phyloP scores from a whole-genome alignment of 2,329 filamentous ascomycete species.

The Trichothecium sympodiale region DNA sequence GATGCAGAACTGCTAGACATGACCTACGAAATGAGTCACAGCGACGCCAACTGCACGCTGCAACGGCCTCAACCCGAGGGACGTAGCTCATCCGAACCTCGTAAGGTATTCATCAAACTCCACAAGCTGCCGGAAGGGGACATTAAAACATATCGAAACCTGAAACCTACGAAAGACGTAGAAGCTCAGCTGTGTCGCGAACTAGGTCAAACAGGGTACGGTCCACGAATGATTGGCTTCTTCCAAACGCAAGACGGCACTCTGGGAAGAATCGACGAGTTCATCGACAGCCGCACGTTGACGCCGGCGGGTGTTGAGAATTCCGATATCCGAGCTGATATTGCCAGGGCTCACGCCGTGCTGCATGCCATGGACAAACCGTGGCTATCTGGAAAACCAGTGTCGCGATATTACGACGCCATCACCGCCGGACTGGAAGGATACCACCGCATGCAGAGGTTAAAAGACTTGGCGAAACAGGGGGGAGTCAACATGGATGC shows the following conservation, averaged over 20 bases:
- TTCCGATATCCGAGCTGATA: conserved; percentile 5
- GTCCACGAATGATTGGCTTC: conserved; percentile 8
- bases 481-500: conserved; percentile 6
- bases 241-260: conserved; percentile 9
- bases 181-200: conserved; percentile 6
- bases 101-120: conserved; percentile 10
- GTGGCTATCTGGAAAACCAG: too few species aligned
- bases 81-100: conserved; percentile 3
- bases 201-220: conserved; percentile 7
- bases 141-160: conserved; percentile 4
- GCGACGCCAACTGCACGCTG: conserved; percentile 7
- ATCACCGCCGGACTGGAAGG: conserved; percentile 3
- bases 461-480: conserved; percentile 6
- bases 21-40: conserved; percentile 4
- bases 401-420: conserved; percentile 4
- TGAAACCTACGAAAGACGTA: conserved; percentile 7
- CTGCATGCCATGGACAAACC: conserved; percentile 2
- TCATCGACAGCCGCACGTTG: conserved; percentile 7
- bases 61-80: conserved; percentile 3
- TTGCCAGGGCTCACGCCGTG: conserved; percentile 7
- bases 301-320: conserved; percentile 9
- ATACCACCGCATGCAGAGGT: conserved; percentile 6
- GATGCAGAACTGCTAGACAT: conserved; percentile 5
- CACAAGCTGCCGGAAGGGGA: conserved; percentile 3
- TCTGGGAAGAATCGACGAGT: conserved; percentile 8